Conservation (phyloP, 495 filamentous ascomycete species). For the Chaetomium fimeti region DNA sequence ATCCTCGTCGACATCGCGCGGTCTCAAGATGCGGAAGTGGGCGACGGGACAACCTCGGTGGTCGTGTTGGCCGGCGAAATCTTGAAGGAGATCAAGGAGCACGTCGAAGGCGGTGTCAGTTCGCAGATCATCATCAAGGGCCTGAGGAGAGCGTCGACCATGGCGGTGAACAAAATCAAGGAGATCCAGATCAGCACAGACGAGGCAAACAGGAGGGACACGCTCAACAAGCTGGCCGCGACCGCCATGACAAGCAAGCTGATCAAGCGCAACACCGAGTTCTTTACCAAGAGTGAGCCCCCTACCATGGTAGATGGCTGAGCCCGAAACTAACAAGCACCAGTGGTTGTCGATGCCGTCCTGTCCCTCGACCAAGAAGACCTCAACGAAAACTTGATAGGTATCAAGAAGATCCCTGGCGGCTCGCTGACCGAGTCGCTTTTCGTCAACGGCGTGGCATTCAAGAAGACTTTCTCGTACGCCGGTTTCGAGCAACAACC, state of each 20-base stretch:
- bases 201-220: constrained; percentile 85
- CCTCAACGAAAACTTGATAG: constrained; percentile 96
- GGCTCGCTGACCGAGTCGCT: constrained; percentile 95
- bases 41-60: constrained; percentile 95
- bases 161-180: constrained; percentile 98
- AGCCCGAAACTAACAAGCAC: constrained; percentile 11
- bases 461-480: constrained; percentile 99
- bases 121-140: constrained; percentile 97
- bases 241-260: constrained; percentile 99
- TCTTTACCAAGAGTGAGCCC: constrained; percentile 88
- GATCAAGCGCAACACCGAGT: constrained; percentile 93
- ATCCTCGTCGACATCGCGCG: constrained; percentile 98
- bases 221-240: constrained; percentile 80
- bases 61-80: constrained; percentile 96
- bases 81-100: constrained; percentile 89
- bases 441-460: constrained; percentile 96
- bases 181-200: constrained; percentile 89
- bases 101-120: constrained; percentile 95
- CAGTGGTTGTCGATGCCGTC: constrained; percentile 97
- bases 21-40: constrained; percentile 98
- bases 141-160: constrained; percentile 77
- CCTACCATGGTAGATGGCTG: background rate
- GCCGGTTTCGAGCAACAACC: constrained; percentile 99
- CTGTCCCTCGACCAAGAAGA: constrained; percentile 96
- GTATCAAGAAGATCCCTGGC: constrained; percentile 95